Evolutionary conservation across 2,329 filamentous ascomycete genomes (phyloP).

Genomic region (Penicillium crustosum): DNA sequence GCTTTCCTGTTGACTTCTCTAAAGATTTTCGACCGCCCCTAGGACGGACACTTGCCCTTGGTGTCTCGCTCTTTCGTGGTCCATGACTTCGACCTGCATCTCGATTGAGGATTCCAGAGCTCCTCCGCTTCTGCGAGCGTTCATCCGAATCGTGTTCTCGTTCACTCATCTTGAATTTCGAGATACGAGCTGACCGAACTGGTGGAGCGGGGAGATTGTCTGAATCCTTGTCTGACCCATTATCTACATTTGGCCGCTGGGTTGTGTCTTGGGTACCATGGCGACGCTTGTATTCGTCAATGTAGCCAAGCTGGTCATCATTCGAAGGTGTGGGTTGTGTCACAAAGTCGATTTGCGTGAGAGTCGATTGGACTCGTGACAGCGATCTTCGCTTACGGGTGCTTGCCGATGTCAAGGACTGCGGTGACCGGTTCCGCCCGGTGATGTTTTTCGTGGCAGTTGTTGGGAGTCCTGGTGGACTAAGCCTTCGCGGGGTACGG

Average conservation of each 20-base stretch:
- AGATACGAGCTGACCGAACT: slow-evolving; percentile 12
- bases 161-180: slow-evolving; percentile 14
- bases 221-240: slow-evolving; percentile 27
- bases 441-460: slow-evolving; percentile 17
- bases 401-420: slow-evolving; percentile 19
- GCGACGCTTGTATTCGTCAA: slow-evolving; percentile 20
- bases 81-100: slow-evolving; percentile 8
- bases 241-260: slow-evolving; percentile 28
- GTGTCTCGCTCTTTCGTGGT: slow-evolving; percentile 20
- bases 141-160: slow-evolving; percentile 4
- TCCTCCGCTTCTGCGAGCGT: slow-evolving; percentile 20
- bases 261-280: slow-evolving; percentile 4
- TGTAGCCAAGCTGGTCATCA: slow-evolving; percentile 35
- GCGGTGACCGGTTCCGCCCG: slow-evolving; percentile 15
- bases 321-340: slow-evolving; percentile 24
- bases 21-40: slow-evolving; percentile 26
- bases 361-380: slow-evolving; percentile 36
- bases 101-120: slow-evolving; percentile 1
- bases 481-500: slow-evolving; percentile 25
- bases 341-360: slow-evolving; percentile 46
- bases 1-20: slow-evolving; percentile 25
- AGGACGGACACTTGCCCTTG: slow-evolving; percentile 20
- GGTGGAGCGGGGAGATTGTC: slow-evolving; percentile 20
- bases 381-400: slow-evolving; percentile 21
- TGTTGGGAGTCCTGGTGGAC: slow-evolving; percentile 8